Evolutionary conservation across 1,284 basidiomycete species (phyloP).

Genomic region (Leccinum glutinopallens): DNA sequence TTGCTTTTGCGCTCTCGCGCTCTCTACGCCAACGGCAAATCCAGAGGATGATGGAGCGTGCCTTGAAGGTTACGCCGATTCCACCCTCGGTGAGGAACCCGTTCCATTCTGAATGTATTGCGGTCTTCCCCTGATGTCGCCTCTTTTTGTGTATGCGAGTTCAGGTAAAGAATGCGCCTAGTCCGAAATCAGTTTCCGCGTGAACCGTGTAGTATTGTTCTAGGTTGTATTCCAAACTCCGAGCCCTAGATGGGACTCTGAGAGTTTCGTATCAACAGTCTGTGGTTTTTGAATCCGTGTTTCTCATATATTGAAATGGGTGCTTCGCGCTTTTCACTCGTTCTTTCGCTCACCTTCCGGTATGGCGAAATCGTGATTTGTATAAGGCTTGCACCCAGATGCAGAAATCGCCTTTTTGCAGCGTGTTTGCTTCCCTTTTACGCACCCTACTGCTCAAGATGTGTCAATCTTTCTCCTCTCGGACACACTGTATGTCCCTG

Average conservation of each 20-base stretch:
- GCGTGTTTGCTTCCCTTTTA: background rate
- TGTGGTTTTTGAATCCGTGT: background rate
- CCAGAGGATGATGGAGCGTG: background rate
- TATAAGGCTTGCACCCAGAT: background rate
- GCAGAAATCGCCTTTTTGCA: background rate
- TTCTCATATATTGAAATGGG: background rate
- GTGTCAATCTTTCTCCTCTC: background rate
- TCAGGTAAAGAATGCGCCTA: conserved; percentile 7
- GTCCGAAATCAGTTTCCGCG: background rate
- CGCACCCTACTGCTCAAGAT: background rate
- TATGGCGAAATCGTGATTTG: background rate
- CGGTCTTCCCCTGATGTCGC: background rate
- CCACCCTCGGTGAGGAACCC: conserved; percentile 3
- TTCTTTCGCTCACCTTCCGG: background rate
- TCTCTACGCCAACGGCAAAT: background rate
- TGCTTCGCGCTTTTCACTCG: background rate
- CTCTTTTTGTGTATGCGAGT: background rate
- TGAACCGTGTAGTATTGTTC: background rate
- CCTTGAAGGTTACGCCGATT: background rate
- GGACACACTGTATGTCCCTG: background rate
- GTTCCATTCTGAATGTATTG: background rate
- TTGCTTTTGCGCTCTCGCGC: background rate
- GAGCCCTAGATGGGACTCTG: background rate
- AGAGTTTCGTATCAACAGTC: background rate
- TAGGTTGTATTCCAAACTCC: background rate